Evolutionary conservation across 495 filamentous ascomycete genomes (phyloP).

Genomic region (Corynascus novoguineensis): DNA sequence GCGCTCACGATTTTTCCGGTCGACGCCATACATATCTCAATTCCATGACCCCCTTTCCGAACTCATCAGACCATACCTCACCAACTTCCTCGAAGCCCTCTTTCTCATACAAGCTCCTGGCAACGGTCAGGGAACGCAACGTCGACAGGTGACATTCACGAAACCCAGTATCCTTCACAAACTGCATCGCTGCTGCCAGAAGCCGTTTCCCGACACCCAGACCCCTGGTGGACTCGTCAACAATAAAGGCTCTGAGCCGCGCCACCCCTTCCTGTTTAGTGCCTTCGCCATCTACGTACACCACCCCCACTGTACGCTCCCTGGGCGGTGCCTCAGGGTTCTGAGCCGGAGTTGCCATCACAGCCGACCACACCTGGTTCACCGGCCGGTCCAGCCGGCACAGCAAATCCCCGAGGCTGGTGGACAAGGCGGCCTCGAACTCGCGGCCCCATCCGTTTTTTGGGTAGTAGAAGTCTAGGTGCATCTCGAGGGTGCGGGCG

Average conservation of each 20-base stretch:
- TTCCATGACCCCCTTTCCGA: conserved; percentile 8
- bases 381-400: conserved; percentile 18
- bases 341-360: conserved; percentile 8
- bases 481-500: conserved; percentile 29
- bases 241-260: conserved; percentile 29
- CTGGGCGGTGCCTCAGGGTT: neutral
- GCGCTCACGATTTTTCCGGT: neutral
- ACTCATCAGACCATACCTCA: conserved; percentile 12
- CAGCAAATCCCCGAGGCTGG: conserved; percentile 16
- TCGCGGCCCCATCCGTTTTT: conserved; percentile 18
- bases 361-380: conserved; percentile 29
- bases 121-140: conserved; percentile 15
- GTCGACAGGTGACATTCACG: conserved; percentile 25
- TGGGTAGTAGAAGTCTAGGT: conserved; percentile 26
- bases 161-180: conserved; percentile 25
- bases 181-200: conserved; percentile 27
- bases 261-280: conserved; percentile 12
- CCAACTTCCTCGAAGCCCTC: conserved; percentile 19
- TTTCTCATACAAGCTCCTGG: conserved; percentile 25
- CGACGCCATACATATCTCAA: conserved; percentile 24
- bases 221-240: conserved; percentile 25
- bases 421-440: conserved; percentile 24
- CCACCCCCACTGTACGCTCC: conserved; percentile 25
- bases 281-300: conserved; percentile 30
- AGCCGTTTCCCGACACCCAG: conserved; percentile 27